A percentile compares a stretch with the other conserved stretches of the same genome.
Evolutionary conservation across 495 filamentous ascomycete species (phyloP).

Genomic region (Penicilliopsis zonata): DNA sequence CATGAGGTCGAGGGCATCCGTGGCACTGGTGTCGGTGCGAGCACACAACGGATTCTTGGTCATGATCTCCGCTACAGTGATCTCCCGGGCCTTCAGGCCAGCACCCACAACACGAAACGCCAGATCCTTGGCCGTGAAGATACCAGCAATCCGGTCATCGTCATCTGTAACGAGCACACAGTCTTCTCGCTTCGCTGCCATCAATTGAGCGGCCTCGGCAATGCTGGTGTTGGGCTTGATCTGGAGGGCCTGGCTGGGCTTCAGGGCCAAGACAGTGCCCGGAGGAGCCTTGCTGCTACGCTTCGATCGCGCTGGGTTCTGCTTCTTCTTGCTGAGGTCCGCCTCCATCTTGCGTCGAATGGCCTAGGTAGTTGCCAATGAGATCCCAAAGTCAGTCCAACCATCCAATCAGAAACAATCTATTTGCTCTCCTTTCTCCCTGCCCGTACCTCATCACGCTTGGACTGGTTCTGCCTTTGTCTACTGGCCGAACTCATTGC

Average conservation of each 20-base stretch:
- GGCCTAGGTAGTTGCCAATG: conserved; percentile 54
- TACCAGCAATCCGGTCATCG: conserved; percentile 93
- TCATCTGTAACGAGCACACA: conserved; percentile 99
- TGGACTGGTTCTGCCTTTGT: conserved; percentile 86
- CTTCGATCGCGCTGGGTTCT: conserved; percentile 59
- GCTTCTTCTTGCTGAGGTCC: conserved; percentile 96
- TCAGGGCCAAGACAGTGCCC: conserved; percentile 87
- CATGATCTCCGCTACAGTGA: conserved; percentile 98
- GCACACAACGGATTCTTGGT: conserved; percentile 98
- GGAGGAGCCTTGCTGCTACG: conserved; percentile 88
- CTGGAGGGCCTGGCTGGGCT: conserved; percentile 89
- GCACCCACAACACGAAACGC: conserved; percentile 92
- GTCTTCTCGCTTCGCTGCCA: conserved; percentile 98
- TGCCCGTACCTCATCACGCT: conserved; percentile 98
- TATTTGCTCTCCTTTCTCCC: too few relatives aligned
- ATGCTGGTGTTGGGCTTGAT: conserved; percentile 95
- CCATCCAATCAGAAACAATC: too few relatives aligned
- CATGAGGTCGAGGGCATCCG: conserved; percentile 95
- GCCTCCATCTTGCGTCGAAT: conserved; percentile 94
- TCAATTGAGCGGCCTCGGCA: conserved; percentile 92
- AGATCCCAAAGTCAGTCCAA: too few relatives aligned
- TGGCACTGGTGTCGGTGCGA: conserved; percentile 93
- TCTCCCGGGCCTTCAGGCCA: conserved; percentile 78
- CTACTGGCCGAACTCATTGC: conserved; percentile 62
- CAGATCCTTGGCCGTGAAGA: conserved; percentile 98